Percentiles rank a stretch among this genome's conserved stretches.
Conservation (phyloP, 2,329 filamentous ascomycete species). For the Fusarium haematococcum region DNA sequence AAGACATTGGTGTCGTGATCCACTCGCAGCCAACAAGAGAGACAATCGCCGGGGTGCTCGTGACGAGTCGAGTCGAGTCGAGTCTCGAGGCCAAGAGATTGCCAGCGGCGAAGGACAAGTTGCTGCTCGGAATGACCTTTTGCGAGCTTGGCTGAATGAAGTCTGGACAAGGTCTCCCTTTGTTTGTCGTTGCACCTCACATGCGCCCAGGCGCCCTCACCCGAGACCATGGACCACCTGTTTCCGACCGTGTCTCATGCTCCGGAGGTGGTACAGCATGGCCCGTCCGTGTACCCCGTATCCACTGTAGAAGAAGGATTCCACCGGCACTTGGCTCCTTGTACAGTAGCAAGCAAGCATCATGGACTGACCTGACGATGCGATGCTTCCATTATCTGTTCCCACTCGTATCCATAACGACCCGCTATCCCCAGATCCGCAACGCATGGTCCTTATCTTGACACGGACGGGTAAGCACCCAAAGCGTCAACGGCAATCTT, state of each 20-base stretch:
- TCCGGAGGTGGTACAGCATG: background rate
- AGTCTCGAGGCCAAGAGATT: background rate
- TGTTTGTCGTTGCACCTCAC: background rate
- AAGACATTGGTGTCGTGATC: slow-evolving; percentile 17
- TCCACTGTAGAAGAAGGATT: background rate
- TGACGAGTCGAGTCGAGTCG: background rate
- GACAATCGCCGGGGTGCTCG: background rate
- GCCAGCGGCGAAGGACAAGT: background rate
- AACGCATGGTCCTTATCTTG: slow-evolving; percentile 6
- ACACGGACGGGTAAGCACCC: background rate
- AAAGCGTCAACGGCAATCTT: background rate
- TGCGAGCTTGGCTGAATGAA: background rate
- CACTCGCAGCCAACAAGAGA: background rate
- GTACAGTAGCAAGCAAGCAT: background rate
- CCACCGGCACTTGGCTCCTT: slow-evolving; percentile 1
- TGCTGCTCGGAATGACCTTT: slow-evolving; percentile 13
- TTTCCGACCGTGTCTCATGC: background rate
- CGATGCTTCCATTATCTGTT: background rate
- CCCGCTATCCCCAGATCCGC: slow-evolving; percentile 10
- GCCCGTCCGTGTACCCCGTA: background rate
- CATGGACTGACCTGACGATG: background rate
- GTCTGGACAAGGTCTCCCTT: background rate
- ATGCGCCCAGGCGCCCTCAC: background rate
- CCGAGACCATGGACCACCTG: background rate
- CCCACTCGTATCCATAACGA: slow-evolving; percentile 13